These are phyloP conservation scores for Arthrobotrys megalospora DNA, from an alignment of 2,329 filamentous ascomycete species.

Conservation along the genomic window DNA sequence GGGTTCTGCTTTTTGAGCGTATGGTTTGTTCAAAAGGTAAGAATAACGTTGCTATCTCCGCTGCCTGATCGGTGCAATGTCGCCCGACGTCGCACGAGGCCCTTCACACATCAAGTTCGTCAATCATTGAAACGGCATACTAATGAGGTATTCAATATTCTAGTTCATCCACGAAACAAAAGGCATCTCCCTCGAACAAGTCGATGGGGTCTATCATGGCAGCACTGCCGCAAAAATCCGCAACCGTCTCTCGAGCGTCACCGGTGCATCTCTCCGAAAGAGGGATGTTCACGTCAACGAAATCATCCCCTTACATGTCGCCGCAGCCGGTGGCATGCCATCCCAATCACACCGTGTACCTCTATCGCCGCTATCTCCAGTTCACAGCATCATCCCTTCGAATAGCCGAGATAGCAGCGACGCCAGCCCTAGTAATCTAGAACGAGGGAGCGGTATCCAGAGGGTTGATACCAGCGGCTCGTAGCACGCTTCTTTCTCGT, in stretches of 20 bases:
- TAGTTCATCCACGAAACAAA: slow-evolving; percentile 77
- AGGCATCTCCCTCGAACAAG: slow-evolving; percentile 83
- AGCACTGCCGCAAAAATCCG: slow-evolving; percentile 60
- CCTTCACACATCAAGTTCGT: background rate
- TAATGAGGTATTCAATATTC: slow-evolving; percentile 3
- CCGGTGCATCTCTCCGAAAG: slow-evolving; percentile 52
- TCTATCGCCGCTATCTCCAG: slow-evolving; percentile 50
- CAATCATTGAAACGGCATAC: slow-evolving; percentile 4
- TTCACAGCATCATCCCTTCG: slow-evolving; percentile 32
- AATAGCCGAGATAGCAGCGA: slow-evolving; percentile 37
- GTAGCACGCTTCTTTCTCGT: slow-evolving; percentile 7
- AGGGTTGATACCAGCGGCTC: slow-evolving; percentile 57
- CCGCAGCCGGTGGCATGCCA: slow-evolving; percentile 49
- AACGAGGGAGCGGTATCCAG: slow-evolving; percentile 50
- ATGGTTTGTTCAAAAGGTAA: slow-evolving; percentile 76
- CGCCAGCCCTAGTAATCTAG: slow-evolving; percentile 27
- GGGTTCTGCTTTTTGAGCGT: slow-evolving; percentile 80
- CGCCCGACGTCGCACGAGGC: slow-evolving; percentile 41
- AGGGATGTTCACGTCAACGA: slow-evolving; percentile 59
- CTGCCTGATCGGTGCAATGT: slow-evolving; percentile 35
- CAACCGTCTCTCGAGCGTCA: slow-evolving; percentile 59
- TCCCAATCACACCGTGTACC: slow-evolving; percentile 4
- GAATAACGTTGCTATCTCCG: slow-evolving; percentile 42
- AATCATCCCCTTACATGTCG: slow-evolving; percentile 55
- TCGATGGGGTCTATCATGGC: slow-evolving; percentile 70